Percentiles rank a stretch among this genome's conserved stretches.
Conservation (phyloP, 192 early-diverging fungal species). For the Backusella liffmaniae region DNA sequence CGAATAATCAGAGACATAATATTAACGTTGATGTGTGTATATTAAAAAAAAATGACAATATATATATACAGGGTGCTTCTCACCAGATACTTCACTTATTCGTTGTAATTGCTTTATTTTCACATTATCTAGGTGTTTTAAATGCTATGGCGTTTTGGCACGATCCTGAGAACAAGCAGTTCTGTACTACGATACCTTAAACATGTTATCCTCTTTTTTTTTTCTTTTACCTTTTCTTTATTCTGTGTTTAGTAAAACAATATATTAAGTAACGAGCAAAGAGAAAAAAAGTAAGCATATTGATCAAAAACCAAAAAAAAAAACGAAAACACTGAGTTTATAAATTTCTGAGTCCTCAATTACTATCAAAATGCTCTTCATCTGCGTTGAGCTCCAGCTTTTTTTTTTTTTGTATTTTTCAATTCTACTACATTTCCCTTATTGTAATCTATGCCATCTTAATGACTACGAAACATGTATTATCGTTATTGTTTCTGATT, state of each 20-base stretch:
- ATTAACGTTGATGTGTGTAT: neutral
- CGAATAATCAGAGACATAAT: neutral
- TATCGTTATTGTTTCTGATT: neutral
- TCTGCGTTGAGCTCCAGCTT: neutral
- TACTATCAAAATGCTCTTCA: neutral
- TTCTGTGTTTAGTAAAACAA: neutral
- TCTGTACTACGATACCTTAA: neutral
- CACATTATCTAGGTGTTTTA: slow-evolving; percentile 72
- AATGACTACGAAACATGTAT: neutral
- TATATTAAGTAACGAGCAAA: neutral
- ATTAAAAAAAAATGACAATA: neutral
- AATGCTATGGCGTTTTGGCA: slow-evolving; percentile 57
- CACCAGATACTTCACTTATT: slow-evolving; percentile 91
- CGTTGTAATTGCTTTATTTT: slow-evolving; percentile 68
- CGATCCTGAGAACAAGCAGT: slow-evolving; percentile 7
- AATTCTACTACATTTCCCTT: neutral
- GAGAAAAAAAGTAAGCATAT: neutral
- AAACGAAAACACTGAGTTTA: neutral
- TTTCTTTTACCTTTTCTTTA: neutral
- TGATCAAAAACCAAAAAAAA: neutral
- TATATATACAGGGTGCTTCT: slow-evolving; percentile 53
- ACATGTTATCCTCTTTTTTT: neutral
- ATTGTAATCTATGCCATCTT: neutral
- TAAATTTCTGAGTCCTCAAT: slow-evolving; percentile 1
- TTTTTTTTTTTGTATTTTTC: neutral